Evolutionary conservation across 2,329 filamentous ascomycete species (phyloP), one percentile per base, ranked within the genome.

Genomic region (Emericellopsis atlantica): DNA sequence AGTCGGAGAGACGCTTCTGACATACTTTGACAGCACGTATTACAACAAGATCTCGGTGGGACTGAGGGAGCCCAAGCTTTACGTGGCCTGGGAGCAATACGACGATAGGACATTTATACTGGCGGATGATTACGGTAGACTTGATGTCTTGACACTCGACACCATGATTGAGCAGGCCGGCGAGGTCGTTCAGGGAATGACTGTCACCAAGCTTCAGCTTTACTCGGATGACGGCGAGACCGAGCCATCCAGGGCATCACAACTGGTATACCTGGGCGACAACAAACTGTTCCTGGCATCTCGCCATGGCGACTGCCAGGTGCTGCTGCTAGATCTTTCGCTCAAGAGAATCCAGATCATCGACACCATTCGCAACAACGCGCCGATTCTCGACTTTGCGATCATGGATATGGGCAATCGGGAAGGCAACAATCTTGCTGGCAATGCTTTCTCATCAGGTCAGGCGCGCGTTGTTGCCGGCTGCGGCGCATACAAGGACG

Each of bases 331-430:
- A 26, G 72, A 65, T 16, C 46, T 62, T 6, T 51, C 59, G 2
- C 48, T 57, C 0, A 49, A 55, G 21, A 54, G 69, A 0, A 67
- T 89, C 44, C 68, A 80, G 37, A 60, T 89, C 5, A 58, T 92
- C 9, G 87, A 95, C 54, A 82, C 77, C 0, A 46, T 63, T 14
- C 56, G 57, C 5, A 98, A 95, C 54, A 86, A 96, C 50, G 88
- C 84, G 0, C 92, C 92, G 0, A 84, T 98, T 34, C 64, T 96
- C 32, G 92, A 98, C 56, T 95, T 98, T 51, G 81, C 84, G 1
- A 78, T 98, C 14, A 95, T 96, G 87, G 92, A 96, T 53, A 84
- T 96, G 71, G 90, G 89, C 1, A 89, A 87, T 50, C 73, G 86
- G 42, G 81, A 85, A 44, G 81, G 81, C 18, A 83, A 92, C 47